phyloP scores from a whole-genome alignment of 2,329 filamentous ascomycete genomes.

The Coniella lustricola region DNA sequence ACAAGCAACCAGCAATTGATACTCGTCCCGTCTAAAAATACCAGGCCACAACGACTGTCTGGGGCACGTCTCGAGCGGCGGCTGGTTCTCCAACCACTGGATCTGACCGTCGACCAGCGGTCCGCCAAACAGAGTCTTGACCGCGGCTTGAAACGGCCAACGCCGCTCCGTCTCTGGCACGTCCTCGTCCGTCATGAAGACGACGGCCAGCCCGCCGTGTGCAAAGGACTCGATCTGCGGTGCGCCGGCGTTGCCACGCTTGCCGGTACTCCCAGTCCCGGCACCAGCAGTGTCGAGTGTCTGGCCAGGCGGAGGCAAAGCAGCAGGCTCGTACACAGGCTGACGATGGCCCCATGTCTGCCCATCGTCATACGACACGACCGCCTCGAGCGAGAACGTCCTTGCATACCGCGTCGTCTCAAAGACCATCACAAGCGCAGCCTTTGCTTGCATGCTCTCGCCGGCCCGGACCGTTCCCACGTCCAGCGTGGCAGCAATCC shows the following conservation, averaged over 20 bases:
- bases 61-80: conserved; percentile 1
- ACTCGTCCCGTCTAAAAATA: conserved; percentile 8
- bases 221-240: conserved; percentile 37
- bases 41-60: conserved; percentile 11
- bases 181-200: conserved; percentile 43
- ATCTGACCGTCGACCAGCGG: conserved; percentile 10
- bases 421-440: conserved; percentile 37
- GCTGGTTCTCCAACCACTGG: conserved; percentile 12
- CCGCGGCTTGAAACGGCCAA: conserved; percentile 33
- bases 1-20: conserved; percentile 9
- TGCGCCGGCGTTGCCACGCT: conserved; percentile 32
- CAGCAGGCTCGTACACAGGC: conserved; percentile 32
- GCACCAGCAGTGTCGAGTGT: too few relatives aligned
- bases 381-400: conserved; percentile 36
- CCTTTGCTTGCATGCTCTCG: conserved; percentile 19
- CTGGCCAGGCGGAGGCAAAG: background rate
- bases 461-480: too few relatives aligned
- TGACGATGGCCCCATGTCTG: conserved; percentile 32
- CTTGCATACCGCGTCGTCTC: conserved; percentile 33
- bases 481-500: conserved; percentile 29
- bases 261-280: too few relatives aligned
- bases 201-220: conserved; percentile 32
- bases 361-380: conserved; percentile 38
- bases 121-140: conserved; percentile 31
- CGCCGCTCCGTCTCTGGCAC: conserved; percentile 19